Base-by-base conservation (phyloP, 2,329 filamentous ascomycete genomes). In the Fonsecaea nubica region DNA sequence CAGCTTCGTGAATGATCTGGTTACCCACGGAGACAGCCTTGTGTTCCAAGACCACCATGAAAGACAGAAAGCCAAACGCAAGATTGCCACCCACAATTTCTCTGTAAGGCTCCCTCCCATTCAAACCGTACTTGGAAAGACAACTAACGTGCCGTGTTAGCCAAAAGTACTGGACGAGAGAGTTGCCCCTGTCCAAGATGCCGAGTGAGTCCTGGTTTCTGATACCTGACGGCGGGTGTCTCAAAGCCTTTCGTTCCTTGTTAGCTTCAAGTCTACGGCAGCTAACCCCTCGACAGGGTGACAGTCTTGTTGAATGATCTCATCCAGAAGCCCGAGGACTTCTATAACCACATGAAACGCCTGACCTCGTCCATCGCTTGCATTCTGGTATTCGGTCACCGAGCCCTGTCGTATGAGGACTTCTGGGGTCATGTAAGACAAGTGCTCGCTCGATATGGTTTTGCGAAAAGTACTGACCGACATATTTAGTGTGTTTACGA, bases 341-440 rank as follows among this genome's bases (percentile, higher is more conserved):
- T 69, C 33, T 69, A 72, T 55, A 55, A 68, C 6, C 58, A 68
- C 50, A 64, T 72, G 38, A 69, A 66, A 10, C 64, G 70, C 1
- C 64, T 54, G 15, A 63, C 70, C 21, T 66, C 70, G 8, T 69
- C 66, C 1, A 66, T 72, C 0, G 68, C 70, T 6, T 58, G 63
- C 9, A 62, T 69, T 2, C 64, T 70, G 6, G 70, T 72, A 3
- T 72, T 58, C 25, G 70, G 66, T 15, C 66, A 69, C 36, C 38
- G 66, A 25, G 66, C 63, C 12, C 57, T 33, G 2, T 25, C 12
- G 18, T 21, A 21, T 2, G 52, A 61, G 9, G 60, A 36, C 21
- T 65, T 65, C 58, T 65, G 63, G 63, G 63, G 13, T 12, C 63
- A 36, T 30, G 63, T 65, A 62, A 45, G 57, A 15, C 15, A 42